A percentile compares a stretch with the other conserved stretches of the same genome.
These are phyloP conservation scores for Fragilariopsis cylindrus DNA, from an alignment of 108 stramenopile genomes.

Conservation along the genomic window DNA sequence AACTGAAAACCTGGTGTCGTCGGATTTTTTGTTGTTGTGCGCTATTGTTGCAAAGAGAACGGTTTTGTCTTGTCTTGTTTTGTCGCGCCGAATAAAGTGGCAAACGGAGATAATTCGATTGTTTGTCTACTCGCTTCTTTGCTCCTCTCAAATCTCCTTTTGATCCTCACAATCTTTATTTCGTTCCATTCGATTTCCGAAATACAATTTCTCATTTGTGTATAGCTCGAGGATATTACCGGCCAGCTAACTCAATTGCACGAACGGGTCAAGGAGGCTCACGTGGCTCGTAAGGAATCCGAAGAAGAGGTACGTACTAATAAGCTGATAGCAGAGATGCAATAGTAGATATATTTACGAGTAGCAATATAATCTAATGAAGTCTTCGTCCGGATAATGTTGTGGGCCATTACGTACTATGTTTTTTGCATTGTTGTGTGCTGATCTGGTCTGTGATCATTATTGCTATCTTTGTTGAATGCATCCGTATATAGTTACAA, in stretches of 20 bases:
- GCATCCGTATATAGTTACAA: background rate
- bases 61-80: too few relatives aligned
- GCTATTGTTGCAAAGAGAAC: too few relatives aligned
- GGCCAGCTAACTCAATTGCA: background rate
- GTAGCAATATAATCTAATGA: background rate
- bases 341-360: background rate
- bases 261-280: background rate
- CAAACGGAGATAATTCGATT: too few relatives aligned
- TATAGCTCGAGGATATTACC: constrained; percentile 1
- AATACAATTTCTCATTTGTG: background rate
- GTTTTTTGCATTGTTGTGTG: too few relatives aligned
- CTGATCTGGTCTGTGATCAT: background rate
- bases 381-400: too few relatives aligned
- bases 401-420: too few relatives aligned
- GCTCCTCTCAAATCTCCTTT: too few relatives aligned
- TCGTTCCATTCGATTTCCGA: too few relatives aligned
- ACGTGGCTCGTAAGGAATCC: background rate
- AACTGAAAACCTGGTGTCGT: background rate
- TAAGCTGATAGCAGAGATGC: too few relatives aligned
- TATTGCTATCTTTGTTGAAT: background rate
- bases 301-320: constrained; percentile 1
- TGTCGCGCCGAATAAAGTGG: too few relatives aligned
- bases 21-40: background rate
- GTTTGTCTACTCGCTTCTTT: too few relatives aligned
- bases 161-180: too few relatives aligned